Conservation (phyloP, 2,329 filamentous ascomycete genomes). For the Cladobotryum mycophilum region DNA sequence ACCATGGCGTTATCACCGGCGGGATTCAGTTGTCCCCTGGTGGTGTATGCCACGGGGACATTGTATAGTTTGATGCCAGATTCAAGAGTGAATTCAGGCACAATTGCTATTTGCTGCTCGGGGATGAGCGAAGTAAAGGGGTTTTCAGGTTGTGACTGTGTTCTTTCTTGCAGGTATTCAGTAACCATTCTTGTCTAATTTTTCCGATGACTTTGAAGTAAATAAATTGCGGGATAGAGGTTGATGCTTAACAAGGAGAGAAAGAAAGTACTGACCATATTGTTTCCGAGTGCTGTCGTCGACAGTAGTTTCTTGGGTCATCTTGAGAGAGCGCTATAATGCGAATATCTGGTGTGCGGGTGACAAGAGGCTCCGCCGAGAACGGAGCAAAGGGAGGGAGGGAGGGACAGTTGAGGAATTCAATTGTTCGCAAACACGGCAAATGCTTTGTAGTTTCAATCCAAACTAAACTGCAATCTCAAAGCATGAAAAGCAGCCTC, state of each 20-base stretch:
- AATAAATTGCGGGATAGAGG: neutral
- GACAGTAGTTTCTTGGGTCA: slow-evolving; percentile 18
- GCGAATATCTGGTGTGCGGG: neutral
- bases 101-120: slow-evolving; percentile 77
- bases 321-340: slow-evolving; percentile 5
- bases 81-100: slow-evolving; percentile 88
- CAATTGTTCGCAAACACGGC: neutral
- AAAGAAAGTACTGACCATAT: slow-evolving; percentile 24
- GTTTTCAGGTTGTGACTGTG: slow-evolving; percentile 73
- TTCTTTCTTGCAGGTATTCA: slow-evolving; percentile 64
- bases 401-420: neutral
- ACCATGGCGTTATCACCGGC: slow-evolving; percentile 63
- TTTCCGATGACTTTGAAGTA: too few species aligned
- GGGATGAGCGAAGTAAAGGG: slow-evolving; percentile 81
- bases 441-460: neutral
- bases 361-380: neutral
- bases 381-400: slow-evolving; percentile 3
- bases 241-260: neutral
- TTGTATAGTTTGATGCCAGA: slow-evolving; percentile 80
- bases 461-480: neutral
- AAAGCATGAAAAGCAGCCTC: neutral
- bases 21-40: slow-evolving; percentile 53
- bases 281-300: slow-evolving; percentile 16
- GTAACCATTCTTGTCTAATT: slow-evolving; percentile 36
- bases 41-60: slow-evolving; percentile 64